Evolutionary conservation across 139 green algal species (phyloP).

Genomic region (Asterochloris sp.): DNA sequence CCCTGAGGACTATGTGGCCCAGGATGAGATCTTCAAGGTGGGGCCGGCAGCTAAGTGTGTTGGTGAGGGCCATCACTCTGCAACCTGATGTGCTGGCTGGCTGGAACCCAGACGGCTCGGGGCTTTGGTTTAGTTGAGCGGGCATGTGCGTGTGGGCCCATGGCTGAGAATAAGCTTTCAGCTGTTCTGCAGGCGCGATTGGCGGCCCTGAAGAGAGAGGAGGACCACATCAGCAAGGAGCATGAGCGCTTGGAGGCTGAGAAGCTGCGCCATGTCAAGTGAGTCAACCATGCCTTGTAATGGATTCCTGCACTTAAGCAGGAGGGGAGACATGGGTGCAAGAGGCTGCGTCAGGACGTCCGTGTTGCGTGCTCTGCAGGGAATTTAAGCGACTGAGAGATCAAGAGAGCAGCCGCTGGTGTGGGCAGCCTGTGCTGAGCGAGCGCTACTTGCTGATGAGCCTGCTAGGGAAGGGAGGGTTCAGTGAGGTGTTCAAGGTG

Average conservation of each 20-base stretch:
- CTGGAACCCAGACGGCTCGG: too few relatives aligned
- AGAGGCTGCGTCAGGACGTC: too few relatives aligned
- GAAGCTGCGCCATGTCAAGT: slow-evolving; percentile 65
- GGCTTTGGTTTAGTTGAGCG: not conserved
- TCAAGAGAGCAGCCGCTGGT: slow-evolving; percentile 78
- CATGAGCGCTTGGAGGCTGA: slow-evolving; percentile 67
- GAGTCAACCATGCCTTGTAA: too few relatives aligned
- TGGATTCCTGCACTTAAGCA: too few relatives aligned
- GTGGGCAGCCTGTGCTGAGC: slow-evolving; percentile 49
- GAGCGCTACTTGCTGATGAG: slow-evolving; percentile 79
- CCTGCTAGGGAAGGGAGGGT: slow-evolving; percentile 91
- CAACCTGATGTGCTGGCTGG: not conserved
- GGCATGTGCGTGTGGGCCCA: not conserved
- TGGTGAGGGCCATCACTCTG: not conserved
- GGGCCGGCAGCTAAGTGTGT: not conserved
- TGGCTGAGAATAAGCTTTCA: not conserved
- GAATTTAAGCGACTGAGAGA: slow-evolving; percentile 75
- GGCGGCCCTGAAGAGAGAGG: slow-evolving; percentile 70
- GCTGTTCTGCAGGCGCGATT: slow-evolving; percentile 50
- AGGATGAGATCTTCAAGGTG: slow-evolving; percentile 82
- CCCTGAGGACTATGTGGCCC: slow-evolving; percentile 54
- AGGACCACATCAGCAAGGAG: slow-evolving; percentile 67
- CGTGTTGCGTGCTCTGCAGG: slow-evolving; percentile 16
- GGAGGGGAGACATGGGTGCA: too few relatives aligned
- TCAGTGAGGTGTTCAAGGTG: slow-evolving; percentile 87